These are phyloP conservation scores for Apostasia ramifera DNA, from an alignment of 106 monocot genomes.

Conservation along the genomic window DNA sequence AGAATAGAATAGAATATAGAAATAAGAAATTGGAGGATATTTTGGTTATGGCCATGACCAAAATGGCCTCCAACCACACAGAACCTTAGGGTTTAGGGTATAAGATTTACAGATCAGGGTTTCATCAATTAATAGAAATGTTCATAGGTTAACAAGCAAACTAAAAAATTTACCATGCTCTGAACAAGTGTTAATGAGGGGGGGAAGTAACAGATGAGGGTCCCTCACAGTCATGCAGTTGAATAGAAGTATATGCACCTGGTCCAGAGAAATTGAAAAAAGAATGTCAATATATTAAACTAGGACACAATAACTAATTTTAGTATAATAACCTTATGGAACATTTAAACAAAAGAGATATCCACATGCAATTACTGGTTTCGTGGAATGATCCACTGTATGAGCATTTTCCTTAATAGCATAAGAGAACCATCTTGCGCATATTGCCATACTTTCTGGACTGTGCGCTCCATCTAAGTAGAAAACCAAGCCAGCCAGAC, in stretches of 20 bases:
- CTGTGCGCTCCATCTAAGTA: conserved; percentile 97
- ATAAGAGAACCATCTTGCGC: conserved; percentile 89
- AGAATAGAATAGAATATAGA: not conserved
- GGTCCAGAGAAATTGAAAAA: not conserved
- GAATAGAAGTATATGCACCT: conserved; percentile 83
- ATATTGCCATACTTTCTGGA: conserved; percentile 88
- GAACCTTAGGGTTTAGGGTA: no score
- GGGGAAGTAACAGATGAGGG: conserved; percentile 80
- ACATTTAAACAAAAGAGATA: not conserved
- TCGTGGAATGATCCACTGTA: not conserved
- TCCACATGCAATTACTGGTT: conserved; percentile 28
- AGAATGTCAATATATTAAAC: no score
- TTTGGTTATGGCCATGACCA: no score
- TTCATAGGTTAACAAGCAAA: not conserved
- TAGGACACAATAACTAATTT: no score
- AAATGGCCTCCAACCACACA: no score
- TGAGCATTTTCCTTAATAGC: conserved; percentile 35
- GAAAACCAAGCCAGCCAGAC: conserved; percentile 39
- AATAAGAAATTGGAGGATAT: not conserved
- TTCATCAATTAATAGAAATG: not conserved
- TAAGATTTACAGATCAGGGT: not conserved
- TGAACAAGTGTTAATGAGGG: conserved; percentile 53
- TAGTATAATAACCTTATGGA: not conserved
- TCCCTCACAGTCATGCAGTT: conserved; percentile 97
- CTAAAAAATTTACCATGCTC: conserved; percentile 44